Conservation (phyloP, 2,329 filamentous ascomycete genomes). For the Geosmithia morbida region DNA sequence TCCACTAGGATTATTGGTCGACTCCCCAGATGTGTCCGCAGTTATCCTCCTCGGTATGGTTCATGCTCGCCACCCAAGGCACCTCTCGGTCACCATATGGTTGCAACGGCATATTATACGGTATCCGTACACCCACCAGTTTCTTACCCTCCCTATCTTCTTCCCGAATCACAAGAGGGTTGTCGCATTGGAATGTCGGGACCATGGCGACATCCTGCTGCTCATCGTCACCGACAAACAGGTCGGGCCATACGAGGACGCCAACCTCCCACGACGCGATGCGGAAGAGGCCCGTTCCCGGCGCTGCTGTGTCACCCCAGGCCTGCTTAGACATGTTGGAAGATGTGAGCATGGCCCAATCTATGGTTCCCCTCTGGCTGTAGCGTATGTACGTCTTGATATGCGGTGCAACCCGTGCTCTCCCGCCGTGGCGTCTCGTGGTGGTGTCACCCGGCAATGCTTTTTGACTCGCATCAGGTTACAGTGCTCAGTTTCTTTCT, state of each 20-base stretch:
- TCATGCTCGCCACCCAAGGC: slow-evolving; percentile 62
- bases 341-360: slow-evolving; percentile 81
- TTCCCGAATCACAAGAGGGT: slow-evolving; percentile 17
- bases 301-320: slow-evolving; percentile 54
- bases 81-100: slow-evolving; percentile 47
- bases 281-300: slow-evolving; percentile 43
- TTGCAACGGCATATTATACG: slow-evolving; percentile 67
- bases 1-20: too few species aligned
- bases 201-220: slow-evolving; percentile 43
- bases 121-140: slow-evolving; percentile 59
- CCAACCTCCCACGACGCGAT: slow-evolving; percentile 77
- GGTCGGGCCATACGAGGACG: slow-evolving; percentile 65
- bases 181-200: slow-evolving; percentile 50
- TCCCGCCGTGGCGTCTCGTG: slow-evolving; percentile 33
- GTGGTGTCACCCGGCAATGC: neutral
- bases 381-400: slow-evolving; percentile 80
- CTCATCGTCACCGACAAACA: slow-evolving; percentile 17
- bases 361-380: slow-evolving; percentile 35
- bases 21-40: slow-evolving; percentile 17
- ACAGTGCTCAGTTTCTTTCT: neutral
- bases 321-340: slow-evolving; percentile 86
- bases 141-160: slow-evolving; percentile 7
- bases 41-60: slow-evolving; percentile 49
- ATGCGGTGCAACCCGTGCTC: slow-evolving; percentile 64
- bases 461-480: neutral